Conservation (phyloP, 1,284 basidiomycete species). For the Exobasidium cylindrosporum region DNA sequence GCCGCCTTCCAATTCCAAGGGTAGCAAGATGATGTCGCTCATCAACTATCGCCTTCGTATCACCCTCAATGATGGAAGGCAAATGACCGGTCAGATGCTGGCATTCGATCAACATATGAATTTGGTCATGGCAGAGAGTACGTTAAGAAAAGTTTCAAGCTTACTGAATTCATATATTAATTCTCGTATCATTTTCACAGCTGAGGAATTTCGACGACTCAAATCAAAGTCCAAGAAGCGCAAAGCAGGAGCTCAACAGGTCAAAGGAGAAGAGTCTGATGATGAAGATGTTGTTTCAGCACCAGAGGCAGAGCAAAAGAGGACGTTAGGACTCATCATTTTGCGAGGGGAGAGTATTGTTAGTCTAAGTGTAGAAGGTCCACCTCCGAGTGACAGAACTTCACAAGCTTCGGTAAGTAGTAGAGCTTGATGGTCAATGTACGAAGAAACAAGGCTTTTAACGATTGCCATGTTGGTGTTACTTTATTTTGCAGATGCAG, state of each 20-base stretch:
- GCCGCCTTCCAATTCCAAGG: constrained; percentile 49
- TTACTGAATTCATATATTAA: not conserved
- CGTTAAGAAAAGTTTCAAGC: constrained; percentile 74
- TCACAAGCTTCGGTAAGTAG: constrained; percentile 67
- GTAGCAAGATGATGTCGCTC: constrained; percentile 85
- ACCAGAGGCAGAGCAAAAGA: constrained; percentile 88
- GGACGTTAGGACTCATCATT: constrained; percentile 90
- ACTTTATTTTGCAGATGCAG: constrained; percentile 64
- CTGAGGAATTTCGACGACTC: constrained; percentile 51
- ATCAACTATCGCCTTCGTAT: constrained; percentile 97
- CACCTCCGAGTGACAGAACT: constrained; percentile 84
- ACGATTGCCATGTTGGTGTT: not conserved
- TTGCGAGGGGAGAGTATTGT: constrained; percentile 95
- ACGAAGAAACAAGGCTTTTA: not conserved
- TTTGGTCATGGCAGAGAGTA: constrained; percentile 93
- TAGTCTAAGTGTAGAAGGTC: constrained; percentile 89
- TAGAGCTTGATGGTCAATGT: constrained; percentile 1
- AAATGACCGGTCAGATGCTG: constrained; percentile 95
- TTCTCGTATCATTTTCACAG: constrained; percentile 17
- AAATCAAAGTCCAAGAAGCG: constrained; percentile 40
- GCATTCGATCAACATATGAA: constrained; percentile 99
- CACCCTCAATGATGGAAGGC: constrained; percentile 95
- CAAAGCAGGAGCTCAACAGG: constrained; percentile 22
- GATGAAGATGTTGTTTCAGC: constrained; percentile 59
- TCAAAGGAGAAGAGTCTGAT: constrained; percentile 32